Conservation (phyloP, 2,329 filamentous ascomycete species). For the Trichoderma citrinoviride region DNA sequence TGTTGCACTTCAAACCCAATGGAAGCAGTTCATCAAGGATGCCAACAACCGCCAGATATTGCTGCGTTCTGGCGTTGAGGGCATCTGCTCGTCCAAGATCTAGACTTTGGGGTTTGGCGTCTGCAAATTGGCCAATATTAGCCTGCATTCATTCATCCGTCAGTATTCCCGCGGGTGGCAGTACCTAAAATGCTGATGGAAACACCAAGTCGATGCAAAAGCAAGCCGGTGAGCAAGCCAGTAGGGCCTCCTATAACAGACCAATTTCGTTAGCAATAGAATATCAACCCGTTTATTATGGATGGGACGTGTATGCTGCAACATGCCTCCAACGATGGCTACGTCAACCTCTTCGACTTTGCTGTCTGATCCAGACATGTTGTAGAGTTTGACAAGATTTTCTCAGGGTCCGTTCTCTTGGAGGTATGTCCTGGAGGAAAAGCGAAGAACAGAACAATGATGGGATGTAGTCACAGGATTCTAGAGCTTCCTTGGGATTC, state of each 20-base stretch:
- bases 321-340: constrained; percentile 38
- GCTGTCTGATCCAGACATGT: background rate
- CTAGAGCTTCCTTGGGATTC: background rate
- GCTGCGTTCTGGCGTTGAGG: constrained; percentile 48
- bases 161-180: background rate
- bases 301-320: background rate
- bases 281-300: background rate
- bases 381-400: background rate
- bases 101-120: constrained; percentile 40
- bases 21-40: constrained; percentile 43
- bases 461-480: background rate
- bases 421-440: background rate
- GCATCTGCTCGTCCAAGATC: constrained; percentile 47
- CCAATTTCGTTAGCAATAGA: background rate
- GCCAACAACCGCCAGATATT: constrained; percentile 46
- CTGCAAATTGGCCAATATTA: constrained; percentile 28
- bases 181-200: constrained; percentile 41
- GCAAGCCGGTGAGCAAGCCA: constrained; percentile 44
- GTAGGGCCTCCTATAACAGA: constrained; percentile 34
- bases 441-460: background rate
- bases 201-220: constrained; percentile 42
- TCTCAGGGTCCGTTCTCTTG: background rate
- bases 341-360: constrained; percentile 33
- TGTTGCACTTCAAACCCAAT: constrained; percentile 48
- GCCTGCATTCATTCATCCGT: background rate